Base-by-base conservation (phyloP, 306 rosid genomes). In the Castanea sativa region DNA sequence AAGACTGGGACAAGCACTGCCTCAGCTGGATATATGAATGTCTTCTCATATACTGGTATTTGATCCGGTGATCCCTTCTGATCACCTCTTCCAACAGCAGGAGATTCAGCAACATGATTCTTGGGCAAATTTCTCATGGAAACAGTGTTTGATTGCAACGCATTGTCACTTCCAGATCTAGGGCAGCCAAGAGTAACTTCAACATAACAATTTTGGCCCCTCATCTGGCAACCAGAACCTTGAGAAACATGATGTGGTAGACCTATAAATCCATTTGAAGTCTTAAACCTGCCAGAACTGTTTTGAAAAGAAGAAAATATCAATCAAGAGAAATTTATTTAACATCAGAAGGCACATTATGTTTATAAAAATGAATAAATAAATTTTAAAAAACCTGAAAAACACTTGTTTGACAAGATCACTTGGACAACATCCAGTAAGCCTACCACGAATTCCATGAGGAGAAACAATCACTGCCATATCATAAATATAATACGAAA, bases 371-470 rank as follows among this genome's bases (percentile, higher is more conserved):
- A 59, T 33, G 23, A 78, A 83, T 60, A 61, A 80, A 53, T 55
- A 55, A 73, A 38, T 38, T 38, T 2, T 0, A 76, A 76, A 78
- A 83, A 75, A 93, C 99, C 99, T 89, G 80, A 84, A 87, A 86
- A 86, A 93, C 81, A 93, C 89, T 85, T 91, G 97, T 78, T 90
- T 91, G 83, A 95, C 93, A 73, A 95, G 92, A 89, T 93, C 98
- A 85, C 97, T 87, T 65, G 99, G 92, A 73, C 92, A 93, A 86
- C 91, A 89, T 83, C 99, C 98, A 85, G 92, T 89, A 81, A 95
- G 89, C 86, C 93, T 91, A 84, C 99, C 99, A 43, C 96, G 94
- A 55, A 95, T 88, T 82, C 99, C 99, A 86, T 95, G 97, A 75
- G 99, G 99, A 81, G 99, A 90, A 84, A 88, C 98, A 80, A 95